phyloP scores from a whole-genome alignment of 2,329 filamentous ascomycete genomes.

The Chrysosporium queenslandicum region DNA sequence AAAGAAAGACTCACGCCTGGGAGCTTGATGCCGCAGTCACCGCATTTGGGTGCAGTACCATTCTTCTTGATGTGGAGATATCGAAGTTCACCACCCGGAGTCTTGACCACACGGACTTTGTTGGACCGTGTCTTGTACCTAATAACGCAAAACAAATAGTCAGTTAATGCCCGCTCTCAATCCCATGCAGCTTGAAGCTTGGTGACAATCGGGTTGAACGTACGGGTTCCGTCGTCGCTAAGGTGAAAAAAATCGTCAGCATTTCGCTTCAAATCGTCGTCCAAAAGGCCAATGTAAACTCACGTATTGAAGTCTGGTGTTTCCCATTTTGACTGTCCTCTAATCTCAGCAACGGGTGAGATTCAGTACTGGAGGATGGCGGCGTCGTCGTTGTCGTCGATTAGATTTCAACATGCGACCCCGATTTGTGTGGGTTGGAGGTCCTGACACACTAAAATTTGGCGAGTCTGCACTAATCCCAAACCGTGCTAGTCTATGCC shows the following conservation, averaged over 20 bases:
- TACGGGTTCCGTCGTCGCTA: slow-evolving; percentile 74
- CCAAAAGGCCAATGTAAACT: slow-evolving; percentile 19
- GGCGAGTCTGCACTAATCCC: slow-evolving; percentile 30
- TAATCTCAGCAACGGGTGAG: slow-evolving; percentile 33
- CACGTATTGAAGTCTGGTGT: slow-evolving; percentile 45
- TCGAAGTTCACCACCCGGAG: slow-evolving; percentile 88
- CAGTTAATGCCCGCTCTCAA: slow-evolving; percentile 26
- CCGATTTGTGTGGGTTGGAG: slow-evolving; percentile 39
- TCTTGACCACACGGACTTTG: slow-evolving; percentile 92
- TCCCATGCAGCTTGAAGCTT: not conserved
- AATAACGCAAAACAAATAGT: slow-evolving; percentile 20
- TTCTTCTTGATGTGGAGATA: slow-evolving; percentile 99
- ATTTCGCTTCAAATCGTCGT: slow-evolving; percentile 9
- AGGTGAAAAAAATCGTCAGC: slow-evolving; percentile 23
- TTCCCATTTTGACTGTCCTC: slow-evolving; percentile 43
- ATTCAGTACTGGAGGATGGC: slow-evolving; percentile 33
- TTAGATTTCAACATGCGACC: slow-evolving; percentile 31
- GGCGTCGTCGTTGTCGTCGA: slow-evolving; percentile 34
- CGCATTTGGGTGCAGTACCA: slow-evolving; percentile 95
- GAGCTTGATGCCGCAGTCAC: slow-evolving; percentile 97
- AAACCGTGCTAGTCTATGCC: slow-evolving; percentile 20
- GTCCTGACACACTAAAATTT: slow-evolving; percentile 22
- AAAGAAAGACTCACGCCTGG: slow-evolving; percentile 70
- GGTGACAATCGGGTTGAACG: slow-evolving; percentile 33
- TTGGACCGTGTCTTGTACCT: slow-evolving; percentile 99